Conservation (phyloP, 306 rosid genomes). For the Vigna angularis region DNA sequence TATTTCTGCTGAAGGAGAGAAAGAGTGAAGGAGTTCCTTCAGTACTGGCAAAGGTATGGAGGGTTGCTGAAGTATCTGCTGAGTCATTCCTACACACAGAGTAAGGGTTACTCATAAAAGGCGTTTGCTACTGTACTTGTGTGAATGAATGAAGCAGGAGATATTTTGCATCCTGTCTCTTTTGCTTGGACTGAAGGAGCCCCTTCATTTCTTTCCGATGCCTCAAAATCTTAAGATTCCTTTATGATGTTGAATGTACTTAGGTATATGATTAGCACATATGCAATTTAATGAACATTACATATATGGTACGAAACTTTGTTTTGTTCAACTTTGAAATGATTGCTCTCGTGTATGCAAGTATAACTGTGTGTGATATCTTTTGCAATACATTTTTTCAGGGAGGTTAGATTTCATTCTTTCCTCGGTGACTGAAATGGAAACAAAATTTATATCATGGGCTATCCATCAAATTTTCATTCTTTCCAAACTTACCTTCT, state of each 20-base stretch:
- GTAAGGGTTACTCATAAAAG: neutral
- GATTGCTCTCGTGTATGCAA: neutral
- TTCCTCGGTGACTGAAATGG: neutral
- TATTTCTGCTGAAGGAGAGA: too few relatives aligned
- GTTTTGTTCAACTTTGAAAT: neutral
- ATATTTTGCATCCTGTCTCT: conserved; percentile 45
- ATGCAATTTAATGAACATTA: too few relatives aligned
- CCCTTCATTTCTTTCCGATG: conserved; percentile 41
- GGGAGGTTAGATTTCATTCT: neutral
- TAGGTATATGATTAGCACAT: too few relatives aligned
- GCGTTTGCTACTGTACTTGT: conserved; percentile 29
- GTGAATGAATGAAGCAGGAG: conserved; percentile 48
- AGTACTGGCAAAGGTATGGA: conserved; percentile 45
- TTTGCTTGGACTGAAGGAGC: conserved; percentile 63
- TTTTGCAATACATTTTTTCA: neutral
- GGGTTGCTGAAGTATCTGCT: conserved; percentile 49
- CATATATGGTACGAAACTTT: neutral
- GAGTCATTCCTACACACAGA: conserved; percentile 40
- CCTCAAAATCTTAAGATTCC: too few relatives aligned
- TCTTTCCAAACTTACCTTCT: neutral
- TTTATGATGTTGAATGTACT: too few relatives aligned
- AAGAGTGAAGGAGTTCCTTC: conserved; percentile 57
- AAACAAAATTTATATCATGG: neutral
- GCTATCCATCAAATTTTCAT: neutral
- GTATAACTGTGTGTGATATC: neutral